Evolutionary conservation across 768 basidiomycete species (phyloP).

Genomic region (Pulveroboletus sp.): DNA sequence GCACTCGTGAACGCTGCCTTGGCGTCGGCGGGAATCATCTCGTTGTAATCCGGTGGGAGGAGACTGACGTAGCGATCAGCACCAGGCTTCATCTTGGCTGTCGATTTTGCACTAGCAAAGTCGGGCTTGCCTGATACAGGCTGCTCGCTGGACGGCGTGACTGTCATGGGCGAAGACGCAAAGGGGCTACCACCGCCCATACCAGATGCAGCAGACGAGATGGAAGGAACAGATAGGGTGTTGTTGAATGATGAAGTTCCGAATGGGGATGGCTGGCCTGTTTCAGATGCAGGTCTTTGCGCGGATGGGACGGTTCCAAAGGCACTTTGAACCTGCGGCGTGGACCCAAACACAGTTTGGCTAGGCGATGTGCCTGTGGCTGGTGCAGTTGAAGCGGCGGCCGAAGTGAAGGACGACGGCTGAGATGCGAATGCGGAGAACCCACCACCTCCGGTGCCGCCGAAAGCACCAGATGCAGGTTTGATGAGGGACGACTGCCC

Average conservation of each 20-base stretch:
- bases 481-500: conserved; percentile 43
- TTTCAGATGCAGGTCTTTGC: conserved; percentile 17
- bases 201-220: conserved; percentile 20
- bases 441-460: conserved; percentile 39
- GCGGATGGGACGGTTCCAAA: conserved; percentile 11
- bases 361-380: conserved; percentile 4
- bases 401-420: conserved; percentile 40
- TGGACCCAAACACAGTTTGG: conserved; percentile 22
- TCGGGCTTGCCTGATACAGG: conserved; percentile 27
- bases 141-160: conserved; percentile 21
- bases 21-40: conserved; percentile 48
- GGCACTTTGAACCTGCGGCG: conserved; percentile 17
- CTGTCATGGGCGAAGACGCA: conserved; percentile 26
- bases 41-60: conserved; percentile 58
- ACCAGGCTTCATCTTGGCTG: conserved; percentile 40
- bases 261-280: conserved; percentile 25
- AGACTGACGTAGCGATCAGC: conserved; percentile 53
- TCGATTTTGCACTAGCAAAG: conserved; percentile 33
- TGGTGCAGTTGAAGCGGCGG: conserved; percentile 3
- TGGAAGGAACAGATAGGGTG: conserved; percentile 16
- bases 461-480: conserved; percentile 52
- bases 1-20: conserved; percentile 52
- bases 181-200: conserved; percentile 21
- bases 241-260: conserved; percentile 21
- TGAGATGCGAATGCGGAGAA: conserved; percentile 54